These are phyloP conservation scores for Caryopteris hybrid DNA, from an alignment of 305 asterid species.

Conservation along the genomic window DNA sequence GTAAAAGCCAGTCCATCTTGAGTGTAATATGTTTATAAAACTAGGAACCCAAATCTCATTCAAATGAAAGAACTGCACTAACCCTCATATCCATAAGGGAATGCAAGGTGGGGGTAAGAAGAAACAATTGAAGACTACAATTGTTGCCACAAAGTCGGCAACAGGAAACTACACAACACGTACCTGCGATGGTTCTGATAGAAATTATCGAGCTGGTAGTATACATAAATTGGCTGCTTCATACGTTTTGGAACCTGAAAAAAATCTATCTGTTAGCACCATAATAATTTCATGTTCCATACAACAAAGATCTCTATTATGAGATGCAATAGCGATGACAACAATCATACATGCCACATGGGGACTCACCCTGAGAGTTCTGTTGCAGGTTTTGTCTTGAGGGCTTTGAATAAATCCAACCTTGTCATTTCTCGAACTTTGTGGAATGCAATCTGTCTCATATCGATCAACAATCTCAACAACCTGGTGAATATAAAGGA, in stretches of 20 bases:
- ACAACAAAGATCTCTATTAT: neutral
- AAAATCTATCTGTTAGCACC: slow-evolving; percentile 8
- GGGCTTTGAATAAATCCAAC: slow-evolving; percentile 59
- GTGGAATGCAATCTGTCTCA: slow-evolving; percentile 71
- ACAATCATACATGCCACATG: slow-evolving; percentile 1
- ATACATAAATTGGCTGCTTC: slow-evolving; percentile 69
- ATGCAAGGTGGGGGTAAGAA: neutral
- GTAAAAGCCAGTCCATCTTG: neutral
- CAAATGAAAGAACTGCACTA: neutral
- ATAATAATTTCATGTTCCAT: neutral
- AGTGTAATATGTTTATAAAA: neutral
- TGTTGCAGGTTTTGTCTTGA: slow-evolving; percentile 52
- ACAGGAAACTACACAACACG: neutral
- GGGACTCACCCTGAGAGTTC: slow-evolving; percentile 54
- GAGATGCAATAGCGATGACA: neutral
- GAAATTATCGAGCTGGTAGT: slow-evolving; percentile 78
- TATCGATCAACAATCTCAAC: slow-evolving; percentile 84
- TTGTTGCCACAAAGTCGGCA: neutral
- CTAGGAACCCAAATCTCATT: neutral
- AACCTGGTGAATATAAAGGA: slow-evolving; percentile 41
- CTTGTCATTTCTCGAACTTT: slow-evolving; percentile 34
- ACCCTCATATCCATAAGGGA: neutral
- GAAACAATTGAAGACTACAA: neutral
- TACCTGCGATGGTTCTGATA: slow-evolving; percentile 92
- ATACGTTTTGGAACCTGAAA: slow-evolving; percentile 60